These are phyloP conservation scores for Spizellomyces sp. DNA, from an alignment of 192 early-diverging fungal genomes.

Conservation along the genomic window DNA sequence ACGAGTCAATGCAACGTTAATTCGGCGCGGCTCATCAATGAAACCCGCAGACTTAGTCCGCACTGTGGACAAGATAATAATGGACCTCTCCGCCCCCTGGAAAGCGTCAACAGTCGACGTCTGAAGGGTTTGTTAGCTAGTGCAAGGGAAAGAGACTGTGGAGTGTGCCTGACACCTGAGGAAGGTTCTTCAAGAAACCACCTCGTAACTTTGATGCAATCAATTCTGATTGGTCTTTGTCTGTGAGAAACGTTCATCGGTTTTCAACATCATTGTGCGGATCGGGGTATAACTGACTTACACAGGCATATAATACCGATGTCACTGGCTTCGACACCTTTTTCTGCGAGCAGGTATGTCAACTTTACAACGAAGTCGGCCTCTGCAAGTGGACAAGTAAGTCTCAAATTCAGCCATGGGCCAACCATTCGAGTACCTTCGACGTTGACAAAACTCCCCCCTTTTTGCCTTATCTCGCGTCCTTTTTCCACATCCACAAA, in stretches of 20 bases:
- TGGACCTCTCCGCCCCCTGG: constrained; percentile 76
- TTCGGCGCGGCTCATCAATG: constrained; percentile 65
- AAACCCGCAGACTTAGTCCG: constrained; percentile 59
- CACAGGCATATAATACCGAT: constrained; percentile 75
- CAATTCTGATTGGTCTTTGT: constrained; percentile 64
- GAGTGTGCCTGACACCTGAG: too few species aligned
- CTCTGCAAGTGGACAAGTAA: constrained; percentile 35
- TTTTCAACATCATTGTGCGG: background rate
- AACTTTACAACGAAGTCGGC: constrained; percentile 44
- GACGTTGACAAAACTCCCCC: constrained; percentile 46
- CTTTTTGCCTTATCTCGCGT: background rate
- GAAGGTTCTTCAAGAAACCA: too few species aligned
- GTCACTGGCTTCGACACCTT: constrained; percentile 45
- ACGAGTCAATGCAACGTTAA: constrained; percentile 77
- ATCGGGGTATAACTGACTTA: constrained; percentile 35
- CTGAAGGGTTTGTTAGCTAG: constrained; percentile 22
- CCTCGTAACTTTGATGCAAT: constrained; percentile 29
- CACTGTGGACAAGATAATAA: constrained; percentile 73
- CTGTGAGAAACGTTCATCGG: constrained; percentile 26
- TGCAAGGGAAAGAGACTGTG: too few species aligned
- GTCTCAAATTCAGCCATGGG: too few species aligned
- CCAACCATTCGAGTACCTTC: too few species aligned
- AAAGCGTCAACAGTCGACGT: constrained; percentile 76
- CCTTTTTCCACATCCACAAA: constrained; percentile 56
- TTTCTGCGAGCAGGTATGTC: constrained; percentile 42